Base-by-base conservation (phyloP, 129 eudicot species). In the Centrapalus pauciflorus region DNA sequence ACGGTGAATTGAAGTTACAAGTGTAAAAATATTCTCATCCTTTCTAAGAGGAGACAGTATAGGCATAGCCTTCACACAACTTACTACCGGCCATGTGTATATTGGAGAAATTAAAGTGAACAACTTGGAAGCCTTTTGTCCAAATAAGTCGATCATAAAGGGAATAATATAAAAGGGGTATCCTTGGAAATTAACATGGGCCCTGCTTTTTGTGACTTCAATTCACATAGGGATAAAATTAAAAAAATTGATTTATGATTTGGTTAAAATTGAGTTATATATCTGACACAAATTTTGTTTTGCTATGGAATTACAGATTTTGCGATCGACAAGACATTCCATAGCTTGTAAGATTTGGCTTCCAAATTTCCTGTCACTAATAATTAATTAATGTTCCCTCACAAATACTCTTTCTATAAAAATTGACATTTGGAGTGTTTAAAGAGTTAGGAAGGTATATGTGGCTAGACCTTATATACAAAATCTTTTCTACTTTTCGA, bases 111-210 rank as follows among this genome's bases (percentile, higher is more conserved):
- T n/a, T n/a, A n/a, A 57, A 43, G 29, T 48, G 83, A 80, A 80
- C 67, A 80, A 62, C 23, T 49, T 65, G 33, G 33, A 27, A 38
- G 46, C 40, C 55, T 74, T 69, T 77, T 28, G 12, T 33, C 50
- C 51, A 58, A 69, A 73, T 84, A 80, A 76, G 75, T 77, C 78
- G 73, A n/a, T n/a, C n/a, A n/a, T n/a, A 32, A 11, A 66, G 61
- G 77, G 65, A 84, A 84, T 79, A 79, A 64, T 26, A 38, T 40
- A 67, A 73, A 76, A 63, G 77, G 25, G 50, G 55, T 35, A 26
- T 48, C 67, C n/a, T 70, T 35, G n/a, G 60, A 17, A 59, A 19
- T 25, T 58, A 30, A 58, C n/a, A 32, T 30, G 24, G 43, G 26
- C 21, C 8, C 30, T 28, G 25, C 17, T 49, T 21, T 40, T n/a